phyloP scores from a whole-genome alignment of 768 basidiomycete genomes.

The Lactarius hengduanensis region DNA sequence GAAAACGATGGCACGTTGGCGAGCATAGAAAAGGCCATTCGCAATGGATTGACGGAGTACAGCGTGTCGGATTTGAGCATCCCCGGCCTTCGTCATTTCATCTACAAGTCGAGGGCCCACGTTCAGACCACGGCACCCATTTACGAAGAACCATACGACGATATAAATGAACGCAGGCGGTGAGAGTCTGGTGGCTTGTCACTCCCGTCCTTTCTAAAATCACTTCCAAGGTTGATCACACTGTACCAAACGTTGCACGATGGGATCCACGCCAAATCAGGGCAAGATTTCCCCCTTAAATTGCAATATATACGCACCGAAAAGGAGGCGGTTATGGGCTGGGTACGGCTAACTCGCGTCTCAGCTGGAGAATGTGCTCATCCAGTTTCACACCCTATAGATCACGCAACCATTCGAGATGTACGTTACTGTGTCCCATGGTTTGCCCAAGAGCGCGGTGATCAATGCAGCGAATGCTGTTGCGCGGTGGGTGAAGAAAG shows the following conservation, averaged over 20 bases:
- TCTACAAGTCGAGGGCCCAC: conserved; percentile 87
- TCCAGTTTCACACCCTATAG: conserved; percentile 40
- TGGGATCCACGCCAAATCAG: conserved; percentile 85
- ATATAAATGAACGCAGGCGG: conserved; percentile 58
- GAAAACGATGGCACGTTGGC: conserved; percentile 56
- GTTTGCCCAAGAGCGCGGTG: conserved; percentile 82
- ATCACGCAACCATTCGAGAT: conserved; percentile 93
- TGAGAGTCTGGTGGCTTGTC: conserved; percentile 32
- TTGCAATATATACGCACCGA: conserved; percentile 85
- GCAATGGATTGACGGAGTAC: conserved; percentile 56
- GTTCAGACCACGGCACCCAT: conserved; percentile 86
- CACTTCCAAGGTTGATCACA: conserved; percentile 61
- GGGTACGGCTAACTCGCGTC: conserved; percentile 58
- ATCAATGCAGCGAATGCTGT: conserved; percentile 89
- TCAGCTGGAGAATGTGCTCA: neutral
- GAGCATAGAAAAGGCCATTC: conserved; percentile 49
- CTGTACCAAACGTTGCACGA: conserved; percentile 89
- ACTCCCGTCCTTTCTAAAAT: conserved; percentile 23
- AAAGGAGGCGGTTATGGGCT: conserved; percentile 88
- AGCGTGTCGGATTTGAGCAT: conserved; percentile 75
- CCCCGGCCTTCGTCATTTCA: conserved; percentile 88
- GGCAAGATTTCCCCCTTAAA: conserved; percentile 76
- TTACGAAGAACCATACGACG: conserved; percentile 86
- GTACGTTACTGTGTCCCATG: conserved; percentile 79
- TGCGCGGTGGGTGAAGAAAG: conserved; percentile 86